Evolutionary conservation across 2,329 filamentous ascomycete genomes (phyloP), one percentile per base, ranked within the genome.

Genomic region (Alternaria hordeiaustralica): DNA sequence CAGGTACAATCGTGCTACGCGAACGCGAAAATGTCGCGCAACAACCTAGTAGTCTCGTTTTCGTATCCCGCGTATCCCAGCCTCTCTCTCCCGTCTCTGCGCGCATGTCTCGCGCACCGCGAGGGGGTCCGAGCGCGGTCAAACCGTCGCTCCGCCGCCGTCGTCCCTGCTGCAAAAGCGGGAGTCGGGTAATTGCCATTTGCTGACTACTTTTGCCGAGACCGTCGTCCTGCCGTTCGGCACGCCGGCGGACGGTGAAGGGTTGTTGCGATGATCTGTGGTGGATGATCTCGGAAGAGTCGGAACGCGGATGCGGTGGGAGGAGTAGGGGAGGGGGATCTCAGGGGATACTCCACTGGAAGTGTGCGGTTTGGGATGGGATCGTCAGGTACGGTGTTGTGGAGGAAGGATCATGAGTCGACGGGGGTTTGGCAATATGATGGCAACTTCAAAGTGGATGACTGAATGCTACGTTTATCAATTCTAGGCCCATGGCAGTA

Each of bases 171-270:
- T 58, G 57, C 57, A 49, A 45, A 51, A 44, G 58, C 61, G 64
- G 58, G 58, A 60, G 26, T 66, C 64, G 64, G 64, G 55, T 63
- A 64, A 53, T 44, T 65, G 46, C 7, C 41, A 33, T 62, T 44
- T 41, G 25, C 21, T 50, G 47, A 49, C 46, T 49, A 15, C 26
- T 56, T 26, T n/a, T 26, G 36, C 36, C 20, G 33, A 15, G 21
- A 18, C 53, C 36, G 33, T 58, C 63, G 11, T 15, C 8, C 49
- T 51, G 49, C 49, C 30, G 49, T 41, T 36, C 49, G 63, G 50
- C 43, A 57, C 53, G 60, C 60, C 53, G 60, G 45, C 20, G 15
- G 50, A 63, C 36, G 36, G 36, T 41, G 36, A 41, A 41, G 36
- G 41, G 57, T 63, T 66, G 47, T 46, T 6, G 54, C 45, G 54